A percentile compares a stretch with the other conserved stretches of the same genome.
Conservation (phyloP, 805 yeast genomes). For the Candida adriatica region DNA sequence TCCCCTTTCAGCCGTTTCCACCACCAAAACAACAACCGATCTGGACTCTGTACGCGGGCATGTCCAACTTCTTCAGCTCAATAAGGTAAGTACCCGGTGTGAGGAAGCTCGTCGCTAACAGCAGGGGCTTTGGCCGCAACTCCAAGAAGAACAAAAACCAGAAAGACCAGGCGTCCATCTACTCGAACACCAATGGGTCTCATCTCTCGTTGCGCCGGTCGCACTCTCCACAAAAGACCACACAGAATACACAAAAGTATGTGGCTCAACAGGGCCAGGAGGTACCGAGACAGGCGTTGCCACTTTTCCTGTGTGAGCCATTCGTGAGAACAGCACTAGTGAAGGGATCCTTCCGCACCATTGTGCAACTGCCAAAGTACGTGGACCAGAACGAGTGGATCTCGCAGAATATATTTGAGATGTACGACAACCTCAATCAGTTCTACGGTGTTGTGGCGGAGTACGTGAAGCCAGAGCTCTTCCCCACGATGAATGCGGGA, state of each 20-base stretch:
- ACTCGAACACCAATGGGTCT: conserved; percentile 39
- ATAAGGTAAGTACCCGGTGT: background rate
- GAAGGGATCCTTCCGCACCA: conserved; percentile 93
- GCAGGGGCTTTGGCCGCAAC: conserved; percentile 49
- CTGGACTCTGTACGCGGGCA: no score
- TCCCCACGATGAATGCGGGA: conserved; percentile 95
- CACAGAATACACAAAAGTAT: conserved; percentile 20
- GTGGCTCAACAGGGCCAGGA: conserved; percentile 17
- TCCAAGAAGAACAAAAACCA: conserved; percentile 40
- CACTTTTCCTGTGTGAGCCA: conserved; percentile 80
- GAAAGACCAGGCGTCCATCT: conserved; percentile 24
- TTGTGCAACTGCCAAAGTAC: conserved; percentile 90
- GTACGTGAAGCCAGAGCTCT: conserved; percentile 82
- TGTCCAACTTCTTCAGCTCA: background rate
- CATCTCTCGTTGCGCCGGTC: conserved; percentile 40
- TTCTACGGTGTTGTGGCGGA: conserved; percentile 89
- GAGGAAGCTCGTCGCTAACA: background rate
- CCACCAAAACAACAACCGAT: no score
- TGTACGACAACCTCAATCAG: conserved; percentile 76
- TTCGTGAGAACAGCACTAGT: conserved; percentile 91
- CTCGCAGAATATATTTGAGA: conserved; percentile 86
- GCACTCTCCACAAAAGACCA: conserved; percentile 31
- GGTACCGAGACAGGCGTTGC: conserved; percentile 18
- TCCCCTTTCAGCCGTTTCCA: no score
- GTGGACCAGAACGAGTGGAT: conserved; percentile 96